phyloP scores from a whole-genome alignment of 106 monocot species.

The Allium sativum region DNA sequence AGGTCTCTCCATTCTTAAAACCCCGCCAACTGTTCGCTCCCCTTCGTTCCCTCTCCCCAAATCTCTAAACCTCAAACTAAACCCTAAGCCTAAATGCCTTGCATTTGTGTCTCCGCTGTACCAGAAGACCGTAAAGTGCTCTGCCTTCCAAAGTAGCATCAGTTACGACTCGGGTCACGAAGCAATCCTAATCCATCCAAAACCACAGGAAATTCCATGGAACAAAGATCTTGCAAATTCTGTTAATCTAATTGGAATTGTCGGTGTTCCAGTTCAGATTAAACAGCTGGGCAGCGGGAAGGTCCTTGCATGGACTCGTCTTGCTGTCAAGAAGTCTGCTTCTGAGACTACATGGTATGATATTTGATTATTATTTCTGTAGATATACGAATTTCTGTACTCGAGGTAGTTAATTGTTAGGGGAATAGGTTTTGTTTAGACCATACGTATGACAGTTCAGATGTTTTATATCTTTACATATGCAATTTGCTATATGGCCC shows the following conservation, averaged over 20 bases:
- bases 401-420: too few relatives aligned
- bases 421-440: too few relatives aligned
- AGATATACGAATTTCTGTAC: too few relatives aligned
- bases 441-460: too few relatives aligned
- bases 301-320: conserved; percentile 64
- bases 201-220: conserved; percentile 50
- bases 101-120: background rate
- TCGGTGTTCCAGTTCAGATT: conserved; percentile 55
- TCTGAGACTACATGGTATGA: conserved; percentile 53
- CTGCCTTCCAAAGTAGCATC: conserved; percentile 1
- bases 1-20: conserved; percentile 1
- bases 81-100: background rate
- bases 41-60: background rate
- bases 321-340: conserved; percentile 57
- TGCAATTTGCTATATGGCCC: too few relatives aligned
- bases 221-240: conserved; percentile 65
- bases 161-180: conserved; percentile 14
- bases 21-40: background rate
- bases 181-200: conserved; percentile 9
- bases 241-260: conserved; percentile 54
- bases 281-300: conserved; percentile 67
- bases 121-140: background rate
- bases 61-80: conserved; percentile 1
- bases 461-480: too few relatives aligned
- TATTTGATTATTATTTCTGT: too few relatives aligned